Percentiles rank a stretch among this genome's conserved stretches.
Evolutionary conservation across 192 early-diverging fungal genomes (phyloP).

Genomic region (Glomus cerebriforme): DNA sequence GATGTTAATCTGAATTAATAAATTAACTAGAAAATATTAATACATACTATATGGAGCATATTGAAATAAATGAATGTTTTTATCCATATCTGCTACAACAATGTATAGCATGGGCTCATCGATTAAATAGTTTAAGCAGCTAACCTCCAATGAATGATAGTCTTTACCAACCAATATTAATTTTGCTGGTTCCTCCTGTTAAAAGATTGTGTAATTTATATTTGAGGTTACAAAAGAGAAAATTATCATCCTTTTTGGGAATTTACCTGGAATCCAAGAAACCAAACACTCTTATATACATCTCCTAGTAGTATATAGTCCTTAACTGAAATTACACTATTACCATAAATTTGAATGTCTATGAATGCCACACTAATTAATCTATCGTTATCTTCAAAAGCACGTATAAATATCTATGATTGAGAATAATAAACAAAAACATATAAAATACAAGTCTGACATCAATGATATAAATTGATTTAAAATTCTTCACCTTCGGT

Average conservation of each 20-base stretch:
- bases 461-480: constrained; percentile 5
- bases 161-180: constrained; percentile 89
- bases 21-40: neutral
- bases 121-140: constrained; percentile 74
- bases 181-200: constrained; percentile 88
- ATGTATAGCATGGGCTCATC: constrained; percentile 72
- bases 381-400: constrained; percentile 78
- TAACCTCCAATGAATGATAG: constrained; percentile 74
- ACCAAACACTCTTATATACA: constrained; percentile 82
- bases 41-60: constrained; percentile 86
- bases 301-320: constrained; percentile 89
- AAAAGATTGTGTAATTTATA: neutral
- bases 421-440: neutral
- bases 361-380: constrained; percentile 92
- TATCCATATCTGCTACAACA: constrained; percentile 81
- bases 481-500: constrained; percentile 64
- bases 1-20: constrained; percentile 10
- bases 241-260: neutral
- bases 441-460: neutral
- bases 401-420: constrained; percentile 74
- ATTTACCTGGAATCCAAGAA: constrained; percentile 86
- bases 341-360: constrained; percentile 91
- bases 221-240: neutral
- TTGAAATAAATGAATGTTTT: constrained; percentile 78
- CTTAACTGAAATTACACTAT: constrained; percentile 77